Percentiles rank a stretch among this genome's conserved stretches.
Conservation (phyloP, 495 filamentous ascomycete species). For the Thozetella sp. region DNA sequence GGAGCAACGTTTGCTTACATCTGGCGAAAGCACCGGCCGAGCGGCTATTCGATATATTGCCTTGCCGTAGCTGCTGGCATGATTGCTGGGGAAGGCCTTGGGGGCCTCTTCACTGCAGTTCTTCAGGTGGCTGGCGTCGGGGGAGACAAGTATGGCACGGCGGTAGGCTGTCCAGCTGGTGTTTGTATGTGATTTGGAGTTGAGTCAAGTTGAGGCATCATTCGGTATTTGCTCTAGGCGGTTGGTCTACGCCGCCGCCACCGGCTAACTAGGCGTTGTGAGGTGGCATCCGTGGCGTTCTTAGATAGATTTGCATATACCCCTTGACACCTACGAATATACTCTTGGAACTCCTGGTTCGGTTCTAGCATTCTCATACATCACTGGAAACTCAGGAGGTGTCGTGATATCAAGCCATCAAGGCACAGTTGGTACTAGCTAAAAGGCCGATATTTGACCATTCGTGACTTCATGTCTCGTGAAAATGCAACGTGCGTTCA, state of each 20-base stretch:
- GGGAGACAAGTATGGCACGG: slow-evolving; percentile 40
- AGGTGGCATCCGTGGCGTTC: no score
- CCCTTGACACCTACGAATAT: no score
- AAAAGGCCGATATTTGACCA: neutral
- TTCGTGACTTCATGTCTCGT: slow-evolving; percentile 3
- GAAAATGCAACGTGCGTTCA: neutral
- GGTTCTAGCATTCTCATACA: no score
- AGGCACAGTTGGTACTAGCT: neutral
- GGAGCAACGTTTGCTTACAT: slow-evolving; percentile 46
- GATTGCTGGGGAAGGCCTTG: slow-evolving; percentile 62
- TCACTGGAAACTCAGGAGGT: no score
- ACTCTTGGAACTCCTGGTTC: no score
- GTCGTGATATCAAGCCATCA: neutral
- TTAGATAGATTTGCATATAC: no score
- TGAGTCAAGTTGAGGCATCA: no score
- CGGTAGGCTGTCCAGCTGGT: slow-evolving; percentile 40
- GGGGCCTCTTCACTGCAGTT: slow-evolving; percentile 51
- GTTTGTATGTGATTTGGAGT: no score
- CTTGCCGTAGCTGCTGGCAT: slow-evolving; percentile 61
- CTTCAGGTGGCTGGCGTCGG: slow-evolving; percentile 48
- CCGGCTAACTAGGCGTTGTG: no score
- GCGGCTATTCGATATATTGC: slow-evolving; percentile 50
- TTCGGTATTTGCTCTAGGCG: no score
- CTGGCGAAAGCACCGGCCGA: slow-evolving; percentile 52
- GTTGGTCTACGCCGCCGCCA: no score